These are phyloP conservation scores for Pisolithus tinctorius DNA, from an alignment of 768 basidiomycete genomes.

Conservation along the genomic window DNA sequence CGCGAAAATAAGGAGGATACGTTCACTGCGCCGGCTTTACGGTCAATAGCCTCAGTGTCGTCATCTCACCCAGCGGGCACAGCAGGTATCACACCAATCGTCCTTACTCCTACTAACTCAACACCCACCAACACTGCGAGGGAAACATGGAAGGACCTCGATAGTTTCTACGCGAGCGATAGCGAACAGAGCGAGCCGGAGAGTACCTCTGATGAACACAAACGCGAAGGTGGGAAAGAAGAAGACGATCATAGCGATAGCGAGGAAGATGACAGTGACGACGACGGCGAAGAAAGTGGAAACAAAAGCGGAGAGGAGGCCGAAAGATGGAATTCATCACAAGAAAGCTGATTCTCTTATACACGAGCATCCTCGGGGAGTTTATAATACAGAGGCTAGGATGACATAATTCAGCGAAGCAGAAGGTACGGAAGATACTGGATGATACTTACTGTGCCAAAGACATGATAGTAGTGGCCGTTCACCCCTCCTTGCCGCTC, in stretches of 20 bases:
- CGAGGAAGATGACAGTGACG: slow-evolving; percentile 10
- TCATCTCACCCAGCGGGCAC: slow-evolving; percentile 24
- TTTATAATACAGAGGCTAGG: slow-evolving; percentile 48
- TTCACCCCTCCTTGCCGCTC: slow-evolving; percentile 49
- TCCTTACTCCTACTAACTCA: slow-evolving; percentile 51
- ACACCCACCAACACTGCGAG: slow-evolving; percentile 40
- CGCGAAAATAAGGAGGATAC: slow-evolving; percentile 61
- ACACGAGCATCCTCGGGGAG: slow-evolving; percentile 39
- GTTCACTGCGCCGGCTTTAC: slow-evolving; percentile 22
- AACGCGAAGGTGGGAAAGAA: slow-evolving; percentile 27
- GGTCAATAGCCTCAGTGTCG: slow-evolving; percentile 36
- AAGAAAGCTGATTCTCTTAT: slow-evolving; percentile 15
- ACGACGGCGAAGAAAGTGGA: slow-evolving; percentile 19
- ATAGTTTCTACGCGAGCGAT: slow-evolving; percentile 63
- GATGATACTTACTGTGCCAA: slow-evolving; percentile 48
- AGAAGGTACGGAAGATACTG: neutral
- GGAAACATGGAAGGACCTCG: slow-evolving; percentile 52
- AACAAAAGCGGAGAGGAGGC: slow-evolving; percentile 14
- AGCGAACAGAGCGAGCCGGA: slow-evolving; percentile 29
- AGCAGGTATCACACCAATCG: slow-evolving; percentile 36
- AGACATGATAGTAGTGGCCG: slow-evolving; percentile 75
- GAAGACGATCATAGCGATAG: slow-evolving; percentile 17
- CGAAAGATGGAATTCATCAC: slow-evolving; percentile 5
- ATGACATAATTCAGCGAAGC: neutral
- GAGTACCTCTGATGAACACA: slow-evolving; percentile 18